A percentile compares a stretch with the other conserved stretches of the same genome.
phyloP scores from a whole-genome alignment of 495 filamentous ascomycete species.

The Letharia columbiana region DNA sequence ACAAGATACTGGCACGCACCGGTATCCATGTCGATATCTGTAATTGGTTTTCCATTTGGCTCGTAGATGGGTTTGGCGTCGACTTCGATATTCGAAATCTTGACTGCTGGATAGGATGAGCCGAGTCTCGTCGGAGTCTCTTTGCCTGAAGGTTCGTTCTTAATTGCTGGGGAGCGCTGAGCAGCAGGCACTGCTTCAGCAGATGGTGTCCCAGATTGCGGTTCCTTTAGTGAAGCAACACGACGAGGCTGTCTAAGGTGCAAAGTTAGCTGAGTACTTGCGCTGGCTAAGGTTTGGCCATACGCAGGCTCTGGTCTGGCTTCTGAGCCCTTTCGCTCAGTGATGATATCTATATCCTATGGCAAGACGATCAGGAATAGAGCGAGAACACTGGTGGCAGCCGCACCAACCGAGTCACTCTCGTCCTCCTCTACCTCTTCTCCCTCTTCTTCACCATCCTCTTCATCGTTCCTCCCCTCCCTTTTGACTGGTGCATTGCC shows the following conservation, averaged over 20 bases:
- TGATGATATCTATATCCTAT: conserved; percentile 93
- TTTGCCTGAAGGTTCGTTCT: conserved; percentile 34
- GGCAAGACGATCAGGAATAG: conserved; percentile 24
- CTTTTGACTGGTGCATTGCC: not conserved
- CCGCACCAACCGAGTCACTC: conserved; percentile 37
- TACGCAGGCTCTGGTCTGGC: conserved; percentile 55
- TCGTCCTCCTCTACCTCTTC: conserved; percentile 61
- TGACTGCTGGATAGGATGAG: conserved; percentile 53
- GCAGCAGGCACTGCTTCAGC: conserved; percentile 9
- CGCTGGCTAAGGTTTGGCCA: conserved; percentile 28
- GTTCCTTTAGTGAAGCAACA: conserved; percentile 48
- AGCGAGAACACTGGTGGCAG: conserved; percentile 15
- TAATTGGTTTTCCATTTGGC: conserved; percentile 65
- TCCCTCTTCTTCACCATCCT: conserved; percentile 61
- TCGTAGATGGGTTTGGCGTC: conserved; percentile 74
- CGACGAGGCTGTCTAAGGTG: conserved; percentile 22
- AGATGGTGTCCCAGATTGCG: conserved; percentile 40
- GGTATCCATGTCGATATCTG: conserved; percentile 71
- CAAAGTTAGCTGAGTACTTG: conserved; percentile 10
- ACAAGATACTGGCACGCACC: conserved; percentile 31
- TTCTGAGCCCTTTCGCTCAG: conserved; percentile 66
- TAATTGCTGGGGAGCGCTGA: conserved; percentile 21
- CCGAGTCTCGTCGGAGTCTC: conserved; percentile 42
- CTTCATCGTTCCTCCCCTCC: conserved; percentile 1
- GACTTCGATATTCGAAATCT: conserved; percentile 74